These are phyloP conservation scores for Austroboletus niveus DNA, from an alignment of 1,284 basidiomycete genomes.

Conservation along the genomic window DNA sequence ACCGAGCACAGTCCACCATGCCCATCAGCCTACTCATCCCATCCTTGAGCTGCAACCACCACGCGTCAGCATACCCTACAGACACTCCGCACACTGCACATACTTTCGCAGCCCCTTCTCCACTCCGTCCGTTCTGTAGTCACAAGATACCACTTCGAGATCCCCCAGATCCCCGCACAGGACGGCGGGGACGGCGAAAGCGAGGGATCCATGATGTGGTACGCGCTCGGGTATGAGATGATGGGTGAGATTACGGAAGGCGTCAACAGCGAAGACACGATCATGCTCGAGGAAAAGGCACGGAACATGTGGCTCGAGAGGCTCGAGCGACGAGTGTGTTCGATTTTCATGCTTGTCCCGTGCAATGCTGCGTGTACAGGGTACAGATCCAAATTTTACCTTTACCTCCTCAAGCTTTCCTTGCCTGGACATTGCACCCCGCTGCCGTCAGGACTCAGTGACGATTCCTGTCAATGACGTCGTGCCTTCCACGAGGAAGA, in stretches of 20 bases:
- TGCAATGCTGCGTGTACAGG: slow-evolving; percentile 35
- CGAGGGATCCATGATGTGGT: slow-evolving; percentile 76
- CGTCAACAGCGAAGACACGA: slow-evolving; percentile 26
- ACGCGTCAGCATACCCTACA: slow-evolving; percentile 17
- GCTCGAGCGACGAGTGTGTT: slow-evolving; percentile 67
- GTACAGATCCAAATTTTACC: slow-evolving; percentile 67
- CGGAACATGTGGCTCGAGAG: slow-evolving; percentile 53
- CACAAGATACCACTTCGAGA: slow-evolving; percentile 62
- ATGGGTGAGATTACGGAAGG: slow-evolving; percentile 28
- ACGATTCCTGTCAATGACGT: slow-evolving; percentile 17
- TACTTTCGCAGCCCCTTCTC: slow-evolving; percentile 54
- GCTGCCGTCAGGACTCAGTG: slow-evolving; percentile 13
- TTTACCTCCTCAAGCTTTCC: slow-evolving; percentile 63
- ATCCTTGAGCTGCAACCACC: slow-evolving; percentile 48
- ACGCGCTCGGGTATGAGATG: slow-evolving; percentile 54
- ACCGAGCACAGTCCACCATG: slow-evolving; percentile 58
- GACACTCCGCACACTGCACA: slow-evolving; percentile 48
- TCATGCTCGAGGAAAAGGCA: slow-evolving; percentile 49
- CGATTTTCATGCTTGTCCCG: not conserved
- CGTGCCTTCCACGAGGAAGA: slow-evolving; percentile 27
- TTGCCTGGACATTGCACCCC: slow-evolving; percentile 46
- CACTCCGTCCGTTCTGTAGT: slow-evolving; percentile 53
- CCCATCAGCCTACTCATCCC: slow-evolving; percentile 55
- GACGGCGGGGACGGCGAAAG: slow-evolving; percentile 57
- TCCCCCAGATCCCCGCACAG: slow-evolving; percentile 55